These are phyloP conservation scores for Paramecium octaurelia DNA, from an alignment of 73 alveolate species.

Conservation along the genomic window DNA sequence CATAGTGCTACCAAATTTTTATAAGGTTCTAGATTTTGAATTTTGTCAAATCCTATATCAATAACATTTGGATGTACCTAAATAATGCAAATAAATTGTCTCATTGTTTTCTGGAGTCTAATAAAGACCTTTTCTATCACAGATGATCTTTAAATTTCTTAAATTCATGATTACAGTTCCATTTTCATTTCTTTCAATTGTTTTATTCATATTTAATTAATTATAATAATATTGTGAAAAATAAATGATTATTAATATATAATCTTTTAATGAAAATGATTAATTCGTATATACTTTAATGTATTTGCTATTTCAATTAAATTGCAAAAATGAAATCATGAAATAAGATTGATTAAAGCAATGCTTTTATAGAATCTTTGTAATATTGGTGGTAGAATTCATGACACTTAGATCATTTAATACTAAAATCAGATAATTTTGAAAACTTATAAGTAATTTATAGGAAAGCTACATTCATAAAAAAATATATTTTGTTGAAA, in stretches of 20 bases:
- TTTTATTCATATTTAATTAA: slow-evolving; percentile 25
- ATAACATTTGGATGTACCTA: slow-evolving; percentile 32
- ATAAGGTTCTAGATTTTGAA: slow-evolving; percentile 87
- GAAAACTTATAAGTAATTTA: no score
- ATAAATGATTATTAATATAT: neutral
- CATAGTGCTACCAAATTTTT: slow-evolving; percentile 82
- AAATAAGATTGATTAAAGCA: no score
- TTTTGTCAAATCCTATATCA: slow-evolving; percentile 64
- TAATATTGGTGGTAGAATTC: no score
- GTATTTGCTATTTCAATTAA: no score
- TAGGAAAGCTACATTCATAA: neutral
- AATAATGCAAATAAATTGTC: slow-evolving; percentile 89
- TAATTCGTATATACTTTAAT: no score
- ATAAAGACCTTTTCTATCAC: slow-evolving; percentile 56
- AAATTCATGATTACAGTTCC: slow-evolving; percentile 54
- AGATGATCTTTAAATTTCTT: slow-evolving; percentile 37
- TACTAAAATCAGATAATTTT: no score
- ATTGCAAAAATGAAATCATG: neutral
- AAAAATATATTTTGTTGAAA: no score
- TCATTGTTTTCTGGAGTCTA: slow-evolving; percentile 86
- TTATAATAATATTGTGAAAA: neutral
- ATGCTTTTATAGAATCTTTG: no score
- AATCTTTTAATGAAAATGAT: neutral
- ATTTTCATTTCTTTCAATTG: slow-evolving; percentile 46
- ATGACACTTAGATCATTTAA: no score